Evolutionary conservation across 768 basidiomycete genomes (phyloP).

Genomic region (Boletus reticuloceps): DNA sequence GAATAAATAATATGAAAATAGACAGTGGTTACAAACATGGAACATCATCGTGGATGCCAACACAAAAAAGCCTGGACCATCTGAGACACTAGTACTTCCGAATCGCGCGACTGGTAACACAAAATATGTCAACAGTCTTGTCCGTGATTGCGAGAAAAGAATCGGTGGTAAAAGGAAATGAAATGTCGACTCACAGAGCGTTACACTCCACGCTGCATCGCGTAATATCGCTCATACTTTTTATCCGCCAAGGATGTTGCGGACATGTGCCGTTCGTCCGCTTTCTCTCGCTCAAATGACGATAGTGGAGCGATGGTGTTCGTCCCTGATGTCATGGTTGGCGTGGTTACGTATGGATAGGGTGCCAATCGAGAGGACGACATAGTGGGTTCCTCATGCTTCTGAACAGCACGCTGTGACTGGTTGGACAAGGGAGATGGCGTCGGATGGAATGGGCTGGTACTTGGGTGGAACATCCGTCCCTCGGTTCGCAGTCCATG

Average conservation of each 20-base stretch:
- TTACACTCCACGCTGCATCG: constrained; percentile 22
- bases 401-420: constrained; percentile 34
- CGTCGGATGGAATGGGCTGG: constrained; percentile 35
- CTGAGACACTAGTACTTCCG: constrained; percentile 1
- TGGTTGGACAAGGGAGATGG: constrained; percentile 40
- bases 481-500: constrained; percentile 31
- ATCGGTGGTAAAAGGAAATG: neutral
- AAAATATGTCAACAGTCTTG: constrained; percentile 1
- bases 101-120: constrained; percentile 5
- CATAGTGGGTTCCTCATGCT: constrained; percentile 34
- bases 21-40: neutral
- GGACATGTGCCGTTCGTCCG: constrained; percentile 50
- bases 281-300: constrained; percentile 57
- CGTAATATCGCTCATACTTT: constrained; percentile 29
- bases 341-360: constrained; percentile 38
- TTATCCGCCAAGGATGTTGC: constrained; percentile 41
- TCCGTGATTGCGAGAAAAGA: neutral
- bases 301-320: constrained; percentile 28
- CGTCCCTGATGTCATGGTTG: constrained; percentile 34
- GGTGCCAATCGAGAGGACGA: constrained; percentile 37
- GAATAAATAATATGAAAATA: constrained; percentile 16
- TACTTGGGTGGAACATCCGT: constrained; percentile 24
- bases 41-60: neutral
- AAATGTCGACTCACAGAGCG: neutral
- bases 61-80: neutral